Evolutionary conservation across 352 stramenopile species (phyloP).

Genomic region (Pythium rishiriense): DNA sequence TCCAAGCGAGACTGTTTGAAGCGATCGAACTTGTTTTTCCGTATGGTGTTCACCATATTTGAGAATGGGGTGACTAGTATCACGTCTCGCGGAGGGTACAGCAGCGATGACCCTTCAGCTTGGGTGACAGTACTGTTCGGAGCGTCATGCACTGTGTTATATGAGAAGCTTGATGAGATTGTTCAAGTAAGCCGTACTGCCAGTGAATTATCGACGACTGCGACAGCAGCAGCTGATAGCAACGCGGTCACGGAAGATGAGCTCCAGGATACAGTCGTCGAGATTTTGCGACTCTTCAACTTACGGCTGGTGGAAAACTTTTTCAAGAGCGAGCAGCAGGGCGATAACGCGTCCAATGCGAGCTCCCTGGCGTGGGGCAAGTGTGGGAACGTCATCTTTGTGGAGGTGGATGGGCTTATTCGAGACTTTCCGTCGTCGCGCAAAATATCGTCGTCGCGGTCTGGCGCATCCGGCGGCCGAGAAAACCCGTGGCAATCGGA

Average conservation of each 20-base stretch:
- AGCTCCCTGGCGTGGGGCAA: slow-evolving; percentile 72
- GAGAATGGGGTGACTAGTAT: slow-evolving; percentile 39
- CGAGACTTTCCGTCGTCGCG: slow-evolving; percentile 75
- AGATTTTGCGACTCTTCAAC: slow-evolving; percentile 80
- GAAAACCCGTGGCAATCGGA: neutral
- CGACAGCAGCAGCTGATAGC: neutral
- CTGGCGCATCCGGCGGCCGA: neutral
- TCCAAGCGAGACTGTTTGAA: slow-evolving; percentile 46
- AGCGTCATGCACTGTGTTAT: slow-evolving; percentile 70
- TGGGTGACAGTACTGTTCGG: slow-evolving; percentile 76
- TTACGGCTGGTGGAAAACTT: slow-evolving; percentile 72
- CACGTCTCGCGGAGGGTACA: slow-evolving; percentile 17
- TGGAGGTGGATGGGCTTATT: slow-evolving; percentile 79
- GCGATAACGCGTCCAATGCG: slow-evolving; percentile 15
- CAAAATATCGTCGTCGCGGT: slow-evolving; percentile 30
- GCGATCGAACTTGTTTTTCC: slow-evolving; percentile 59
- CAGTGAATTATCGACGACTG: slow-evolving; percentile 11
- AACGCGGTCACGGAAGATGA: slow-evolving; percentile 50
- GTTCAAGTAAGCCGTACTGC: slow-evolving; percentile 60
- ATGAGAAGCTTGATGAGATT: slow-evolving; percentile 83
- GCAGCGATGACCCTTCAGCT: slow-evolving; percentile 29
- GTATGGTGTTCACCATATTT: slow-evolving; percentile 64
- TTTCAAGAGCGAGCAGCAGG: slow-evolving; percentile 50
- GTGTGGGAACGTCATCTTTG: slow-evolving; percentile 81
- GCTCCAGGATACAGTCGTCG: slow-evolving; percentile 55